Percentiles rank a stretch among this genome's conserved stretches.
phyloP scores from a whole-genome alignment of 2,329 filamentous ascomycete genomes.

The Fusarium austroafricanum region DNA sequence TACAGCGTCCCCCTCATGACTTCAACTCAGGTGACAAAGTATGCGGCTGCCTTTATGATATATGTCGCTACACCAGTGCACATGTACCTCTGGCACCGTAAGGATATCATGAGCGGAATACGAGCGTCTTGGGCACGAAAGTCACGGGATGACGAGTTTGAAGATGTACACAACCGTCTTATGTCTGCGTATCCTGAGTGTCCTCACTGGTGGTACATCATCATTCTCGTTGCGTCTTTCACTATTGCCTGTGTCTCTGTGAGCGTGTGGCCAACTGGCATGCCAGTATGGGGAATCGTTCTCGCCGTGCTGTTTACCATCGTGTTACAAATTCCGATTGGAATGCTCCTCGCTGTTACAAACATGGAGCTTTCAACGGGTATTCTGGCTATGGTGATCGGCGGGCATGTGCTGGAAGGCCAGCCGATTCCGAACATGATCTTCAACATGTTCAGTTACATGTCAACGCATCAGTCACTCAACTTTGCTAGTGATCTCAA shows the following conservation, averaged over 20 bases:
- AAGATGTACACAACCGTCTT: constrained; percentile 50
- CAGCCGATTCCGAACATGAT: constrained; percentile 75
- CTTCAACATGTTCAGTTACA: constrained; percentile 76
- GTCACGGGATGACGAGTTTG: constrained; percentile 52
- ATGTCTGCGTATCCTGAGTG: constrained; percentile 53
- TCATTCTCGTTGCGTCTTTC: constrained; percentile 61
- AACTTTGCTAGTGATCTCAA: constrained; percentile 71
- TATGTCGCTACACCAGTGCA: constrained; percentile 48
- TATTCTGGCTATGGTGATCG: constrained; percentile 74
- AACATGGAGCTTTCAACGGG: constrained; percentile 70
- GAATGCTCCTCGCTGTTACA: constrained; percentile 66
- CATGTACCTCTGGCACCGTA: constrained; percentile 49
- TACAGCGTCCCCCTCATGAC: constrained; percentile 67
- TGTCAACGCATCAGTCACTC: constrained; percentile 70
- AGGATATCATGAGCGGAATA: constrained; percentile 46
- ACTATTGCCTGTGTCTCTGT: constrained; percentile 52
- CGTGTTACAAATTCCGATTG: constrained; percentile 65
- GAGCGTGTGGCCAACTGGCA: constrained; percentile 61
- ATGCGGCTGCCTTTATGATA: constrained; percentile 47
- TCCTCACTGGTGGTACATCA: constrained; percentile 66
- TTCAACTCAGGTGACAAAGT: constrained; percentile 53
- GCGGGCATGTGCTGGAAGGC: constrained; percentile 75
- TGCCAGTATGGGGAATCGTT: constrained; percentile 63
- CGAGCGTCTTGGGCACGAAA: constrained; percentile 44
- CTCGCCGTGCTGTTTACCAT: constrained; percentile 63